phyloP scores from a whole-genome alignment of 2,329 filamentous ascomycete species.

The Paecilomyces formosus region DNA sequence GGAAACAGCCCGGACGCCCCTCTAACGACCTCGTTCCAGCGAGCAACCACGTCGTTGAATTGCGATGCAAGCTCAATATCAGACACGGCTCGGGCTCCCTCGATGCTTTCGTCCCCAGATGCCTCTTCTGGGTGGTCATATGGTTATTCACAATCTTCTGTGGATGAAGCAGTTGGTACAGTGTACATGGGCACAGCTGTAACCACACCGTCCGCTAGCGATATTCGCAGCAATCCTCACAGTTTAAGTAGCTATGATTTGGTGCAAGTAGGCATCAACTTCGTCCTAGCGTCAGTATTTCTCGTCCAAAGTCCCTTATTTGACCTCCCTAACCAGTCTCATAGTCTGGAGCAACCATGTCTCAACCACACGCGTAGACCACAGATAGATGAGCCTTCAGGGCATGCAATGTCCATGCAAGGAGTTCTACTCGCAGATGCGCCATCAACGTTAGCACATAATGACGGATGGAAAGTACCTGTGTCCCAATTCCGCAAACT shows the following conservation, averaged over 20 bases:
- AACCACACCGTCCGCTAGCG: not conserved
- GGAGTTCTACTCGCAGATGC: conserved; percentile 5
- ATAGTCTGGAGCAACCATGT: not conserved
- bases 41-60: not conserved
- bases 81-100: not conserved
- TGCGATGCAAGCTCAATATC: not conserved
- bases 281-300: not conserved
- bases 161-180: not conserved
- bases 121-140: not conserved
- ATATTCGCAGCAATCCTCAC: not conserved
- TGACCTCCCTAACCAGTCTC: not conserved
- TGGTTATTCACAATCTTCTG: not conserved
- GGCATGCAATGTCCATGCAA: conserved; percentile 8
- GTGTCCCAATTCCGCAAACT: not conserved
- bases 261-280: not conserved
- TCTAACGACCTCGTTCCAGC: not conserved
- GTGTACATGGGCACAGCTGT: not conserved
- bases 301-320: not conserved
- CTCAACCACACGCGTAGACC: conserved; percentile 1
- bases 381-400: not conserved
- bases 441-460: not conserved
- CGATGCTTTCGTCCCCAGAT: not conserved
- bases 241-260: not conserved
- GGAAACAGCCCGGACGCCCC: not conserved
- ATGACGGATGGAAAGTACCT: not conserved